phyloP scores from a whole-genome alignment of 1,139 yeast genomes.

The Debaryomyces nepalensis region DNA sequence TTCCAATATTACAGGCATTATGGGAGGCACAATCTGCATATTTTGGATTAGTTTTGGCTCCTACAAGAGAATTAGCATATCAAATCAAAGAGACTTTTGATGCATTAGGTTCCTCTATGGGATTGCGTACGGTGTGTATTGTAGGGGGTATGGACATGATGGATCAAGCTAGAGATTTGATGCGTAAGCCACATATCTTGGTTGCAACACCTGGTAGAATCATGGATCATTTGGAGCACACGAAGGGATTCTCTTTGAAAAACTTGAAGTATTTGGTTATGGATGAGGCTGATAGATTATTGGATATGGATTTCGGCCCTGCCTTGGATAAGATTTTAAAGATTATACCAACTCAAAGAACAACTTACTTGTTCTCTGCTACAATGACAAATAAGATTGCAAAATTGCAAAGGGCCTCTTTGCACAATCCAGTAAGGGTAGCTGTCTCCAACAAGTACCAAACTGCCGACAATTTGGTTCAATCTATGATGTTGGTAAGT shows the following conservation, averaged over 20 bases:
- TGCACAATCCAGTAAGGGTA: slow-evolving; percentile 86
- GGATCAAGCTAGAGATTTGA: slow-evolving; percentile 93
- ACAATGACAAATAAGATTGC: slow-evolving; percentile 96
- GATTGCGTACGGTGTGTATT: slow-evolving; percentile 80
- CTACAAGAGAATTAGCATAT: slow-evolving; percentile 95
- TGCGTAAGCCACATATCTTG: slow-evolving; percentile 90
- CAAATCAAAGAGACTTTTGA: slow-evolving; percentile 96
- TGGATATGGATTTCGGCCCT: slow-evolving; percentile 97
- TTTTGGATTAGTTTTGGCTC: slow-evolving; percentile 89
- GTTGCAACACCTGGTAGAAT: slow-evolving; percentile 86
- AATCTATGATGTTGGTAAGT: slow-evolving; percentile 88
- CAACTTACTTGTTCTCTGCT: slow-evolving; percentile 90
- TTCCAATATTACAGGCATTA: slow-evolving; percentile 86
- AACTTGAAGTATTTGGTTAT: slow-evolving; percentile 82
- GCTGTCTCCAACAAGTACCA: slow-evolving; percentile 89
- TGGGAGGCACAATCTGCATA: slow-evolving; percentile 90
- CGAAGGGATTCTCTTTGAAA: slow-evolving; percentile 86
- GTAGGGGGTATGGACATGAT: slow-evolving; percentile 99
- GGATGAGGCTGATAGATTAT: slow-evolving; percentile 96
- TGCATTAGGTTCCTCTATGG: slow-evolving; percentile 90
- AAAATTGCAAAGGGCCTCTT: slow-evolving; percentile 90
- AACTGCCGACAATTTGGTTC: slow-evolving; percentile 90
- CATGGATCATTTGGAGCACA: slow-evolving; percentile 93
- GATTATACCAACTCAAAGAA: slow-evolving; percentile 83
- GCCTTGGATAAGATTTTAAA: slow-evolving; percentile 85